Base-by-base conservation (phyloP, 805 yeast genomes). In the Pichia sporocuriosa region DNA sequence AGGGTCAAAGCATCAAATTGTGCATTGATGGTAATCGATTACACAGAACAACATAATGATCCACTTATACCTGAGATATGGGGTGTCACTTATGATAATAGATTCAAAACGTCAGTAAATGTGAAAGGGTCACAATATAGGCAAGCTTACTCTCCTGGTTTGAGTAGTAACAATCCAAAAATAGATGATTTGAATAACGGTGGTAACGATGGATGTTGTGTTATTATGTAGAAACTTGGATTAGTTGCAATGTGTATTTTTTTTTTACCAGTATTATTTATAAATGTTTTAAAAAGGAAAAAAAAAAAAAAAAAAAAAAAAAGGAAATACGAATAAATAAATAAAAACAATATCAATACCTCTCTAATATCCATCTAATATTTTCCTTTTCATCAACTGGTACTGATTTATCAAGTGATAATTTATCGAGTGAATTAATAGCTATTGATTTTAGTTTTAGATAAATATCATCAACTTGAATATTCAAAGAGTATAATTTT, bases 1-100 rank as follows among this genome's bases (percentile, higher is more conserved):
- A 64, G 88, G 46, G 75, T 79, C 2, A 75, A 79, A 25, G 80
- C 84, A 8, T 77, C 85, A 5, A 73, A 74, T 51, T 82, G 83
- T 7, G 73, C 79, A 7, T 61, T 72, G 28, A 53, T 61, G 59
- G 62, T 72, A 17, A 67, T 73, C 12, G 63, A 69, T 41, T 67
- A 62, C 35, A 62, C 69, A 7, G 65, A 68, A 40, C 65, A 61
- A 19, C 68, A 69, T 6, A 67, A 68, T 3, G 80, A 75, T 54
- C 66, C 67, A 34, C 57, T 75, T 32, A 56, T 74, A n/a, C 72
- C 76, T 1, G 52, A 59, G 6, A 39, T 70, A 10, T 72, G 77
- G 75, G 63, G 61, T 6, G 9, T 22, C 7, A 26, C 36, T 6
- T 10, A n/a, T 9, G 21, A 34, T 4, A 46, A 49, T 27, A 28